Conservation (phyloP, 768 basidiomycete genomes). For the Chalciporus sphaerocephalus region DNA sequence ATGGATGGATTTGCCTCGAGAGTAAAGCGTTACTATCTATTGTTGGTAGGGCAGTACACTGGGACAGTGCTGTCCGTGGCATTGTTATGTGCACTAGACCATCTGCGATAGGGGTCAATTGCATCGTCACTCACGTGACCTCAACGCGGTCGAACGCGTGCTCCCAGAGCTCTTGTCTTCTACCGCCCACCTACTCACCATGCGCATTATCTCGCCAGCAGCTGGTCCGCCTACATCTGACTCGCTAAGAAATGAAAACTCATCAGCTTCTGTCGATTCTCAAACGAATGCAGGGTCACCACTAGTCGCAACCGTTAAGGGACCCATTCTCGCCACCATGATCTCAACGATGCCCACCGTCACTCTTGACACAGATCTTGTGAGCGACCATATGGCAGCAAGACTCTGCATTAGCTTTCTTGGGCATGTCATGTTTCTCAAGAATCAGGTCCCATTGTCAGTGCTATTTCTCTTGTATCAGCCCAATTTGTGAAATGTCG, state of each 20-base stretch:
- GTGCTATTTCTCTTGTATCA: conserved; percentile 24
- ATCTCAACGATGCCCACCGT: conserved; percentile 36
- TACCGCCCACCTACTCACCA: background rate
- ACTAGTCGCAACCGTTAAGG: background rate
- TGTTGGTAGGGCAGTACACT: too few relatives aligned
- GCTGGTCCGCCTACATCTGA: background rate
- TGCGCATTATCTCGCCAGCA: background rate
- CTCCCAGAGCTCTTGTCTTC: background rate
- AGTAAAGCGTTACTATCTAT: too few relatives aligned
- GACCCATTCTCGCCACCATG: background rate
- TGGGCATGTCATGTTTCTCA: conserved; percentile 70
- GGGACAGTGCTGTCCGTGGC: too few relatives aligned
- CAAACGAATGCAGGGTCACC: background rate
- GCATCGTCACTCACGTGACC: conserved; percentile 16
- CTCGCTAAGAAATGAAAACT: background rate
- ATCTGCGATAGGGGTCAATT: too few relatives aligned
- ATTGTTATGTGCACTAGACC: too few relatives aligned
- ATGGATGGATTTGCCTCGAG: too few relatives aligned
- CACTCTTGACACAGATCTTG: conserved; percentile 44
- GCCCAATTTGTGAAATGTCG: background rate
- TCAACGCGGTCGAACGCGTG: conserved; percentile 1
- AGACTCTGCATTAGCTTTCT: conserved; percentile 59
- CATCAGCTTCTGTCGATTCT: background rate
- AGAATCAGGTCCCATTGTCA: conserved; percentile 76
- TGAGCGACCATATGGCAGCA: conserved; percentile 59